Evolutionary conservation across 345 rosid species (phyloP).

Genomic region (Moricandia moricandioides): DNA sequence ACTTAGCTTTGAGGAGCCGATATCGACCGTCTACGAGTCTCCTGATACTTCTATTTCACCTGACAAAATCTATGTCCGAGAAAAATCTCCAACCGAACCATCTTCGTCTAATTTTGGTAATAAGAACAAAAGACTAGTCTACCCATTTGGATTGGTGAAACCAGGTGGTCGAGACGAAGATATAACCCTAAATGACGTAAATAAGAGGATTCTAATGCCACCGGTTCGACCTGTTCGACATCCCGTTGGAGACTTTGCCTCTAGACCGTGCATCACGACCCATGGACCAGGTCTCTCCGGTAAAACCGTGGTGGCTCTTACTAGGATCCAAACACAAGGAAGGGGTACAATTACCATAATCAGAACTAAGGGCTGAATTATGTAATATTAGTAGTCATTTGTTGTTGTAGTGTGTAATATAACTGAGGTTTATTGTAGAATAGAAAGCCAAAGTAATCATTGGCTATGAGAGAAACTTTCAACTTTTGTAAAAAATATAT

Average conservation of each 20-base stretch:
- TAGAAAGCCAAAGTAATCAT: conserved; percentile 25
- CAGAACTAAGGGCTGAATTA: conserved; percentile 74
- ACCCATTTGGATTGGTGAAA: conserved; percentile 93
- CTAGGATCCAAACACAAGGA: conserved; percentile 89
- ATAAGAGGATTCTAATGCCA: conserved; percentile 74
- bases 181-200: conserved; percentile 77
- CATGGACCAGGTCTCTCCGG: conserved; percentile 85
- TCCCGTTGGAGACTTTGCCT: conserved; percentile 92
- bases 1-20: conserved; percentile 48
- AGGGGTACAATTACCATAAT: conserved; percentile 96
- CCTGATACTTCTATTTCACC: conserved; percentile 46
- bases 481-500: conserved; percentile 17
- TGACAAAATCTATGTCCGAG: background rate
- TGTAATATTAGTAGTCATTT: conserved; percentile 2
- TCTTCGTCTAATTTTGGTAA: conserved; percentile 10
- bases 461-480: conserved; percentile 23
- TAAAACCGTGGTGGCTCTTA: conserved; percentile 88
- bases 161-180: conserved; percentile 89
- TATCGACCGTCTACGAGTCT: conserved; percentile 36
- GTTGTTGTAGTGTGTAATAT: conserved; percentile 17
- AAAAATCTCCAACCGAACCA: conserved; percentile 18
- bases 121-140: conserved; percentile 54
- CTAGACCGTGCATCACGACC: conserved; percentile 63
- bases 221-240: conserved; percentile 86
- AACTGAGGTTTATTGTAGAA: conserved; percentile 8